A percentile compares a stretch with the other conserved stretches of the same genome.
phyloP scores from a whole-genome alignment of 2,329 filamentous ascomycete species.

The Orbilia oligospora region DNA sequence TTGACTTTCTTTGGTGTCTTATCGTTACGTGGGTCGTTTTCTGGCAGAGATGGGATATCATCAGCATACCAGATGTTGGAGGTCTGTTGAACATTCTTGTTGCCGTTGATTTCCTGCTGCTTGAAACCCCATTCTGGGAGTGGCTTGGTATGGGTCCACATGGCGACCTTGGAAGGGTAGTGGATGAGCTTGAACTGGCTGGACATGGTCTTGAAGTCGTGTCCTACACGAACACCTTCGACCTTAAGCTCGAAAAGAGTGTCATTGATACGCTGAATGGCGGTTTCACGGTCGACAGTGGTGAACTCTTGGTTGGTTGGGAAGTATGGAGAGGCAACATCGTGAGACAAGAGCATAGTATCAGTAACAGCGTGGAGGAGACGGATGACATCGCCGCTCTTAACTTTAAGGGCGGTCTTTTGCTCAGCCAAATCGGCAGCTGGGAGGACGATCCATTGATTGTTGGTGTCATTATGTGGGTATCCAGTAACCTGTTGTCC shows the following conservation, averaged over 20 bases:
- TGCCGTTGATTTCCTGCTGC: slow-evolving; percentile 99
- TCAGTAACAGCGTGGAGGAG: slow-evolving; percentile 90
- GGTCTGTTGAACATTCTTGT: slow-evolving; percentile 90
- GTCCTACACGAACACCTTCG: slow-evolving; percentile 83
- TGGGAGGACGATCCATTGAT: slow-evolving; percentile 95
- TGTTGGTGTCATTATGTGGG: slow-evolving; percentile 98
- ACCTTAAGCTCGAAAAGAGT: slow-evolving; percentile 93
- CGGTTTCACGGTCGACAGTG: slow-evolving; percentile 80
- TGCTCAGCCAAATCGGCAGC: slow-evolving; percentile 71
- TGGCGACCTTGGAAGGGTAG: slow-evolving; percentile 93
- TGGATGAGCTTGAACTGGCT: slow-evolving; percentile 97
- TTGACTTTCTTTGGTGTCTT: slow-evolving; percentile 86
- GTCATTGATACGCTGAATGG: slow-evolving; percentile 82
- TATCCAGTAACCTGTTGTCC: slow-evolving; percentile 97
- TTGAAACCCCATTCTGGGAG: slow-evolving; percentile 98
- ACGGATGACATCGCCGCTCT: slow-evolving; percentile 87
- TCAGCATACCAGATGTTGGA: slow-evolving; percentile 97
- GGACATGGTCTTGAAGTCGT: slow-evolving; percentile 90
- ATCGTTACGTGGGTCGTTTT: slow-evolving; percentile 79
- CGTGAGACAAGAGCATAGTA: slow-evolving; percentile 88
- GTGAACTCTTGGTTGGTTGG: slow-evolving; percentile 99
- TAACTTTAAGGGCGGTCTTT: slow-evolving; percentile 76
- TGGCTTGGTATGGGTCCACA: slow-evolving; percentile 97
- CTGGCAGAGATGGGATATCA: slow-evolving; percentile 84
- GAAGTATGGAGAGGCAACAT: slow-evolving; percentile 95